These are phyloP conservation scores for Xylaria sp. DNA, from an alignment of 2,329 filamentous ascomycete genomes.

Conservation along the genomic window DNA sequence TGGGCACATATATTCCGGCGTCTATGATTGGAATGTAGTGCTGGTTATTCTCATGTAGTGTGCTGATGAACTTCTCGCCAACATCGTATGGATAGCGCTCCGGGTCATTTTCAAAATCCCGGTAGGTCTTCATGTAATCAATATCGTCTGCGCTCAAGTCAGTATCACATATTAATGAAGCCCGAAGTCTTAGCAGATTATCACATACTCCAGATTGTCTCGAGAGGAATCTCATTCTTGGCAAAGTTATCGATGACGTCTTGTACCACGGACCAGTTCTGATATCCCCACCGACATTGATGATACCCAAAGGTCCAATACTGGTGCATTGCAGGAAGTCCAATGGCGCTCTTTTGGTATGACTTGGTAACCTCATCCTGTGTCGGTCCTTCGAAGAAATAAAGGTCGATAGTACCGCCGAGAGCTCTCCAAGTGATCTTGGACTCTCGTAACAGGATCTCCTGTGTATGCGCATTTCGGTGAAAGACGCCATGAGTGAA, in stretches of 20 bases:
- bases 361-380: conserved; percentile 75
- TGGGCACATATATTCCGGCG: conserved; percentile 75
- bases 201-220: conserved; percentile 73
- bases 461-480: conserved; percentile 80
- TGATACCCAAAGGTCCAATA: conserved; percentile 87
- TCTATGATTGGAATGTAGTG: conserved; percentile 83
- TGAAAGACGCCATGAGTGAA: conserved; percentile 82
- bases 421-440: conserved; percentile 79
- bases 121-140: conserved; percentile 73
- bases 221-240: conserved; percentile 72
- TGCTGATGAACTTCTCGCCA: conserved; percentile 68
- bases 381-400: conserved; percentile 79
- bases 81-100: conserved; percentile 66
- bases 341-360: conserved; percentile 74
- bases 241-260: conserved; percentile 75
- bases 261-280: conserved; percentile 75
- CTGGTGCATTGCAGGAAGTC: conserved; percentile 80
- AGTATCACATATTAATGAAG: conserved; percentile 53
- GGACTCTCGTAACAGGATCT: conserved; percentile 71
- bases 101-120: conserved; percentile 72
- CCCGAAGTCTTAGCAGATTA: not conserved
- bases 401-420: conserved; percentile 81
- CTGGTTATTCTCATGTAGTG: conserved; percentile 72
- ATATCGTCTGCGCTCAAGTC: conserved; percentile 69
- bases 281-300: conserved; percentile 86